Evolutionary conservation across 192 early-diverging fungal genomes (phyloP).

Genomic region (Mortierella hygrophila): DNA sequence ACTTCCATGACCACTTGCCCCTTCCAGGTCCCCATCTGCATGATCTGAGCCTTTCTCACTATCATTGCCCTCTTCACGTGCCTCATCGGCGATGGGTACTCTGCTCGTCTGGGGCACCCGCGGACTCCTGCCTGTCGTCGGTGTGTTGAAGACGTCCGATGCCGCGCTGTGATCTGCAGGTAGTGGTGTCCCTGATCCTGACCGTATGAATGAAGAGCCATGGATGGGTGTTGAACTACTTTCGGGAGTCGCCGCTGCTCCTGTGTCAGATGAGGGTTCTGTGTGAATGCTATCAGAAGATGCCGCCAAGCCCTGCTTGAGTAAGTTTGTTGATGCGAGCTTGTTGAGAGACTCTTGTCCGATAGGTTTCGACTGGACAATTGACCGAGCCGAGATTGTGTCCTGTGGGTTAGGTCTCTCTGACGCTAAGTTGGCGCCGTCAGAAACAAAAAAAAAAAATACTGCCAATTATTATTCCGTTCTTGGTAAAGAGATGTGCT

Average conservation of each 20-base stretch:
- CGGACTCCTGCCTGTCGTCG: constrained; percentile 40
- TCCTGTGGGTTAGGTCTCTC: constrained; percentile 35
- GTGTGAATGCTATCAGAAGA: neutral
- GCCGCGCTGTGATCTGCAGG: constrained; percentile 53
- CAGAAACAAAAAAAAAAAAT: neutral
- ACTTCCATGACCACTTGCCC: neutral
- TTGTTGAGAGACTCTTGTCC: constrained; percentile 35
- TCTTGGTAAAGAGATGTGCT: neutral
- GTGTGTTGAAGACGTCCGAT: constrained; percentile 44
- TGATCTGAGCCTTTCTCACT: neutral
- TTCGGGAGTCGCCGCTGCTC: neutral
- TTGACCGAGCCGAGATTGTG: constrained; percentile 33
- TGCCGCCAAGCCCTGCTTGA: constrained; percentile 30
- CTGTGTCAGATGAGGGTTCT: neutral
- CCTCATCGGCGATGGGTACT: constrained; percentile 19
- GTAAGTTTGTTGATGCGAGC: constrained; percentile 15
- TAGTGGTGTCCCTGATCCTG: constrained; percentile 43
- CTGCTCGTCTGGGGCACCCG: constrained; percentile 6
- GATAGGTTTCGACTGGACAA: neutral
- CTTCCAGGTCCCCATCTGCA: neutral
- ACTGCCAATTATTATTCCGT: neutral
- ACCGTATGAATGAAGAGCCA: constrained; percentile 24
- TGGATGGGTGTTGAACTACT: neutral
- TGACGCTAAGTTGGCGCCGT: neutral
- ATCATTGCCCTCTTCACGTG: neutral